Evolutionary conservation across 441 rosid genomes (phyloP).

Genomic region (Erodium trifolium): DNA sequence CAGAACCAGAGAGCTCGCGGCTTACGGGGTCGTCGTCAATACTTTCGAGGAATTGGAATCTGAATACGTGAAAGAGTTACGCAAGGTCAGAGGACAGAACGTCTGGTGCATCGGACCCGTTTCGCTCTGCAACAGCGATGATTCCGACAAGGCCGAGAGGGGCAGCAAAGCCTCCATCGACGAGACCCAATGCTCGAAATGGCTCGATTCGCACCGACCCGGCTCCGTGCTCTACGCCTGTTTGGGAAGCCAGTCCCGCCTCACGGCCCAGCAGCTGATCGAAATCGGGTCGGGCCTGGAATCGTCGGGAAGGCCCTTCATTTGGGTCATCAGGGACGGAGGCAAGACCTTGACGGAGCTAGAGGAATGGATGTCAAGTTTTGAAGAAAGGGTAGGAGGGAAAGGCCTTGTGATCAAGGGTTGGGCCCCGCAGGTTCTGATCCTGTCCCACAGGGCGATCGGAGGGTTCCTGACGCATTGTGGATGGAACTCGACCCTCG

Average conservation of each 20-base stretch:
- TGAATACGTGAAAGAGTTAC: constrained; percentile 19
- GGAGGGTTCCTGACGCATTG: constrained; percentile 28
- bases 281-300: constrained; percentile 36
- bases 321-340: constrained; percentile 48
- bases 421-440: constrained; percentile 53
- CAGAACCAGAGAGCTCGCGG: constrained; percentile 15
- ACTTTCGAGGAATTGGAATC: constrained; percentile 34
- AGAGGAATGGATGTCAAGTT: constrained; percentile 14
- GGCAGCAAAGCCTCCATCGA: constrained; percentile 25
- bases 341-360: constrained; percentile 25
- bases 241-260: constrained; percentile 28
- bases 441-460: constrained; percentile 37
- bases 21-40: constrained; percentile 30
- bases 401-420: constrained; percentile 42
- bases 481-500: too few species aligned
- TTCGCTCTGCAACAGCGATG: constrained; percentile 28
- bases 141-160: constrained; percentile 25
- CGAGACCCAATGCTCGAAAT: constrained; percentile 16
- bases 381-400: constrained; percentile 15
- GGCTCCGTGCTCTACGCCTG: constrained; percentile 33
- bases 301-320: constrained; percentile 28
- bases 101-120: constrained; percentile 40
- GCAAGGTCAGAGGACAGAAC: constrained; percentile 13
- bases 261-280: constrained; percentile 21
- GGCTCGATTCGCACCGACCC: constrained; percentile 28